A percentile compares a stretch with the other conserved stretches of the same genome.
Evolutionary conservation across 2,329 filamentous ascomycete species (phyloP).

Genomic region (Fusarium sp.): DNA sequence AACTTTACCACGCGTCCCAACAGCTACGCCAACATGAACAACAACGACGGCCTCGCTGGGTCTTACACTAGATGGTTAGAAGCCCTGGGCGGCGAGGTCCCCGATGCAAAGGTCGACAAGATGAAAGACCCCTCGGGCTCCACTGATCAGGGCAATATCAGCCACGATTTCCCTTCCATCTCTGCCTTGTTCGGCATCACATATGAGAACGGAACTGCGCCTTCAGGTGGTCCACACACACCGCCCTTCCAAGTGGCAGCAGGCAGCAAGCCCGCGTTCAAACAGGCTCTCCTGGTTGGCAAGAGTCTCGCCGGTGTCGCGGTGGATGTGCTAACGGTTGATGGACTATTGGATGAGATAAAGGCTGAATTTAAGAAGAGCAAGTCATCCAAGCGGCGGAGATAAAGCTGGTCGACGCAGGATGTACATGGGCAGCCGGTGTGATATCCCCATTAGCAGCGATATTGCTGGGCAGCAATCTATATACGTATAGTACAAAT

Average conservation of each 20-base stretch:
- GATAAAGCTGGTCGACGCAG: background rate
- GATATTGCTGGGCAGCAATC: background rate
- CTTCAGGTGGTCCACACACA: slow-evolving; percentile 59
- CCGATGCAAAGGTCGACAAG: slow-evolving; percentile 44
- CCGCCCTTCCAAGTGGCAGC: slow-evolving; percentile 63
- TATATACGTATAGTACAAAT: too few species aligned
- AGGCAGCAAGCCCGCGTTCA: slow-evolving; percentile 60
- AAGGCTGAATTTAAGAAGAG: slow-evolving; percentile 38
- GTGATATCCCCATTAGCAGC: background rate
- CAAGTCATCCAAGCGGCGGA: background rate
- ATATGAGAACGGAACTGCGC: slow-evolving; percentile 38
- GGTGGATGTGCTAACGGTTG: slow-evolving; percentile 57
- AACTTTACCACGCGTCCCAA: slow-evolving; percentile 51
- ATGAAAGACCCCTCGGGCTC: slow-evolving; percentile 37
- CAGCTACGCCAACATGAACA: slow-evolving; percentile 49
- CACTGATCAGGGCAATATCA: slow-evolving; percentile 48
- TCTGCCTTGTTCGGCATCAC: slow-evolving; percentile 44
- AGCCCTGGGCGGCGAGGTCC: slow-evolving; percentile 39
- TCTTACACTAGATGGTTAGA: slow-evolving; percentile 42
- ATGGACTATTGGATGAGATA: slow-evolving; percentile 53
- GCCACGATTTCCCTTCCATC: slow-evolving; percentile 46
- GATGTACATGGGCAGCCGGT: background rate
- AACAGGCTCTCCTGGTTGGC: slow-evolving; percentile 57
- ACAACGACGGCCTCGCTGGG: slow-evolving; percentile 43
- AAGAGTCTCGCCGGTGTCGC: slow-evolving; percentile 62